Evolutionary conservation across 2,329 filamentous ascomycete genomes (phyloP).

Genomic region (Ascochyta viciae-villosae): DNA sequence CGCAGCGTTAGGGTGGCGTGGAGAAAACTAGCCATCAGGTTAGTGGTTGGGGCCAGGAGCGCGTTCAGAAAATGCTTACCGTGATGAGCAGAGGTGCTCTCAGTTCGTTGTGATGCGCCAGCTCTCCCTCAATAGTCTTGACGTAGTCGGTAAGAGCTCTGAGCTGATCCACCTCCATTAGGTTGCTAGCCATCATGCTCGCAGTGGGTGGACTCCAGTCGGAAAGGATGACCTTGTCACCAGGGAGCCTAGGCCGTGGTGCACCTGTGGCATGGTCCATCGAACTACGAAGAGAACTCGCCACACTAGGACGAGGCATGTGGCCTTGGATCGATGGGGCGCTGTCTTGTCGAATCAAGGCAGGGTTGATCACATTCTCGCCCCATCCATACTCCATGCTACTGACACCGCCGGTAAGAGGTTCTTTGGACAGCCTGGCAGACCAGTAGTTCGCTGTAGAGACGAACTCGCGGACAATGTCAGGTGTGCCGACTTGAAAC

Average conservation of each 20-base stretch:
- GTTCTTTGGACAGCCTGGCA: slow-evolving; percentile 90
- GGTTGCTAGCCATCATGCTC: slow-evolving; percentile 83
- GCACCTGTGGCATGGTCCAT: slow-evolving; percentile 63
- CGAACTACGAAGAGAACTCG: slow-evolving; percentile 67
- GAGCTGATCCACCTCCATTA: slow-evolving; percentile 82
- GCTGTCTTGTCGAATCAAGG: slow-evolving; percentile 53
- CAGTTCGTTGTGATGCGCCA: slow-evolving; percentile 86
- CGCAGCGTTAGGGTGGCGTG: slow-evolving; percentile 77
- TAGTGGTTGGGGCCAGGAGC: slow-evolving; percentile 11
- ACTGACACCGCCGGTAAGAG: slow-evolving; percentile 88
- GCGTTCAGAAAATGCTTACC: slow-evolving; percentile 50
- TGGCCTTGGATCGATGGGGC: slow-evolving; percentile 42
- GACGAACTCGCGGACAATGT: slow-evolving; percentile 95
- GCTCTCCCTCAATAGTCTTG: slow-evolving; percentile 81
- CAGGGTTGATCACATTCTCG: slow-evolving; percentile 74
- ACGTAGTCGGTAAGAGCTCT: slow-evolving; percentile 79
- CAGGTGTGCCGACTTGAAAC: slow-evolving; percentile 96
- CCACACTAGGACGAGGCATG: slow-evolving; percentile 60
- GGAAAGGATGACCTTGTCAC: slow-evolving; percentile 81
- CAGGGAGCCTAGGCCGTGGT: slow-evolving; percentile 74
- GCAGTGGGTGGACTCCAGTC: slow-evolving; percentile 91
- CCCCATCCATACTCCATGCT: slow-evolving; percentile 99
- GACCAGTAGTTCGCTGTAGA: slow-evolving; percentile 98
- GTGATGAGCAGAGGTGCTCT: slow-evolving; percentile 86
- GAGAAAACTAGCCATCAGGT: slow-evolving; percentile 69